phyloP scores from a whole-genome alignment of 345 rosid genomes.

The Sonneratia alba region DNA sequence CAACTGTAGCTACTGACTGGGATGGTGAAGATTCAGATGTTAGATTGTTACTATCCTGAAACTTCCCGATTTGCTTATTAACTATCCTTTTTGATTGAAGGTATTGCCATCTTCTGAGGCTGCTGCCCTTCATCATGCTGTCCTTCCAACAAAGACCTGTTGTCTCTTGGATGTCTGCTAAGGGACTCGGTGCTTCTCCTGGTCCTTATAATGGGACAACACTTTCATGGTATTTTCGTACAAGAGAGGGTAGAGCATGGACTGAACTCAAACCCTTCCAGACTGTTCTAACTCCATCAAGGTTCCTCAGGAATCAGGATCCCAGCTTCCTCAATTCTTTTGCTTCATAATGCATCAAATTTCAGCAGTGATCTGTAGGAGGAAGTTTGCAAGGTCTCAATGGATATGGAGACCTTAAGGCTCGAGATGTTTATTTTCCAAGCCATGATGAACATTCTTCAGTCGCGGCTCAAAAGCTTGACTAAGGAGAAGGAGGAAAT shows the following conservation, averaged over 20 bases:
- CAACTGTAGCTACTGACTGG: background rate
- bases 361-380: constrained; percentile 34
- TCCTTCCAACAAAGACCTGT: constrained; percentile 25
- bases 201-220: constrained; percentile 51
- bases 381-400: constrained; percentile 56
- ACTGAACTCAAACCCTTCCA: constrained; percentile 29
- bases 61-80: too few relatives aligned
- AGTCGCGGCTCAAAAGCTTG: constrained; percentile 47
- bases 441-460: constrained; percentile 71
- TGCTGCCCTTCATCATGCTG: constrained; percentile 13
- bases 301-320: constrained; percentile 43
- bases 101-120: background rate
- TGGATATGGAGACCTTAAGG: constrained; percentile 61
- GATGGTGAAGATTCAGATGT: too few relatives aligned
- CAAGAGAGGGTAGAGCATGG: constrained; percentile 60
- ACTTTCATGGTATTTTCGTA: constrained; percentile 51
- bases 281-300: constrained; percentile 44
- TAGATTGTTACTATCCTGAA: too few relatives aligned
- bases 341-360: too few relatives aligned
- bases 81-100: background rate
- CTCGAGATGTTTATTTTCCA: constrained; percentile 81
- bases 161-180: constrained; percentile 26
- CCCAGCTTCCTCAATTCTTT: too few relatives aligned
- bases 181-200: constrained; percentile 11
- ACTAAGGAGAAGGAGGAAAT: constrained; percentile 63